Conservation (phyloP, 179 eudicot genomes). For the Silene coronaria region DNA sequence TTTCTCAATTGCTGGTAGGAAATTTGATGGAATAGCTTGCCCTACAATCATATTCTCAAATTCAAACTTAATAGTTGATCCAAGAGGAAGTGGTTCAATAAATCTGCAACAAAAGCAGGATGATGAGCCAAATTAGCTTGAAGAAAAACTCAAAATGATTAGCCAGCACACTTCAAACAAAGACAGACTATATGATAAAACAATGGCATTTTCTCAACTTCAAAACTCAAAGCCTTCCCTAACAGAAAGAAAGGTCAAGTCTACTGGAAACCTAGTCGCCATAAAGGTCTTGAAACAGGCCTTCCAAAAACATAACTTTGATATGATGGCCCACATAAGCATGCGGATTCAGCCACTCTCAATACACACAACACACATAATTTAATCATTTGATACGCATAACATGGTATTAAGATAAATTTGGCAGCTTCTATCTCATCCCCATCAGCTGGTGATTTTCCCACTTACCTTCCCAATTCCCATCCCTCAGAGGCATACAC, state of each 20-base stretch:
- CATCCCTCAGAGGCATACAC: neutral
- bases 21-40: constrained; percentile 84
- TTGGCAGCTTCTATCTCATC: neutral
- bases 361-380: too few relatives aligned
- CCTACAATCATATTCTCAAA: constrained; percentile 86
- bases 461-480: neutral
- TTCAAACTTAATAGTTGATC: constrained; percentile 76
- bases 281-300: neutral
- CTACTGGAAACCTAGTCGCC: neutral
- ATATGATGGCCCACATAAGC: neutral
- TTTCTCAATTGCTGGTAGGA: constrained; percentile 92
- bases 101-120: constrained; percentile 39
- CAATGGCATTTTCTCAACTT: neutral
- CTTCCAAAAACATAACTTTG: neutral
- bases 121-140: constrained; percentile 1
- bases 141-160: neutral
- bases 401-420: neutral
- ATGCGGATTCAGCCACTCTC: neutral
- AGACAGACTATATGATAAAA: neutral
- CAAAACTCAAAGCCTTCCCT: neutral
- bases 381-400: neutral
- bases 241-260: neutral
- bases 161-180: neutral
- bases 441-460: neutral
- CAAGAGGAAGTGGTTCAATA: constrained; percentile 82